Evolutionary conservation across 148 eudicot genomes (phyloP).

Genomic region (Rhododendron ovatum): DNA sequence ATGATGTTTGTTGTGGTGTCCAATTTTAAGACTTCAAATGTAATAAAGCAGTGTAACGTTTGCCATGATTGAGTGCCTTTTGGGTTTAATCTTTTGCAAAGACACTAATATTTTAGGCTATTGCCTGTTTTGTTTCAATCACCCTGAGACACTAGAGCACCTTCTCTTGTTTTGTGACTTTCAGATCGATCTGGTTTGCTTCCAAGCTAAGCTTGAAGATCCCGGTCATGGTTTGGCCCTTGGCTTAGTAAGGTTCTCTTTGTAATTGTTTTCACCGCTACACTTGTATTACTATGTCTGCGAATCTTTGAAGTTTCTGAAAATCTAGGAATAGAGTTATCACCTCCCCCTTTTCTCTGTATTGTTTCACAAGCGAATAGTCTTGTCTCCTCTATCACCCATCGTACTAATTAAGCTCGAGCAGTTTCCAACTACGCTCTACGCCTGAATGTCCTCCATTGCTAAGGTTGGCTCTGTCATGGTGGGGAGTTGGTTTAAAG

Average conservation of each 20-base stretch:
- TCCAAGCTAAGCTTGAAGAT: not conserved
- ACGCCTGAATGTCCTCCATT: not conserved
- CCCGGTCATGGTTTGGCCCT: not conserved
- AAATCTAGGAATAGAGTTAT: not conserved
- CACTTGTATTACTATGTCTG: not conserved
- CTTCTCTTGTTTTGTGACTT: not conserved
- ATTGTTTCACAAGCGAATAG: not conserved
- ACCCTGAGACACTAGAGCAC: not conserved
- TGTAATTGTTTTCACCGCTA: not conserved
- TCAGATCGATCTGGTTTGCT: not conserved
- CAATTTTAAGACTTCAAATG: too few species aligned
- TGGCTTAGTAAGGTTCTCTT: not conserved
- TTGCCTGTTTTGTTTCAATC: not conserved
- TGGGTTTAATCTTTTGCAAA: too few species aligned
- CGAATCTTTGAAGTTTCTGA: not conserved
- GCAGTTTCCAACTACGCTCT: not conserved
- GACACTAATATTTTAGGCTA: too few species aligned
- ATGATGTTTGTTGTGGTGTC: not conserved
- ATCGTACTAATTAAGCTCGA: not conserved
- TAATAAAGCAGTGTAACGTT: too few species aligned
- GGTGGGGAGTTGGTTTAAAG: not conserved
- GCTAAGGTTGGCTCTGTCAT: not conserved
- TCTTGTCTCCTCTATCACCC: not conserved
- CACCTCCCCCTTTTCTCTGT: not conserved
- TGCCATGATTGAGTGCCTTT: too few species aligned